Evolutionary conservation across 2,329 filamentous ascomycete species (phyloP), one percentile per base, ranked within the genome.

Genomic region (Penicillium sp.): DNA sequence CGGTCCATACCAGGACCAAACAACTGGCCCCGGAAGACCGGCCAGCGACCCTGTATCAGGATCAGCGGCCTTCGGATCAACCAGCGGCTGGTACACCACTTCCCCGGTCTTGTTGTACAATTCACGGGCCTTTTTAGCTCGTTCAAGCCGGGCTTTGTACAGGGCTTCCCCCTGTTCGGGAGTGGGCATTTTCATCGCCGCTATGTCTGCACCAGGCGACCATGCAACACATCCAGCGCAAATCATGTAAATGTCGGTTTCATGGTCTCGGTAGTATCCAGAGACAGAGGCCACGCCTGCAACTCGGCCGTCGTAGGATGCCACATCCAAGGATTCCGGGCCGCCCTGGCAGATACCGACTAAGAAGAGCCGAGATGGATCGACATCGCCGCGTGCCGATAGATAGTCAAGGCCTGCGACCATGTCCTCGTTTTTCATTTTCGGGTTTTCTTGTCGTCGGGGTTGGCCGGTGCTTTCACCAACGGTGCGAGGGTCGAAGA

Each of bases 401-500:
- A 60, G 52, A 33, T 60, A 60, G 47, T 60, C 55, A 25, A 60
- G 47, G 13, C 57, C 55, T 2, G 55, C 46, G 35, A 59, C 38
- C 23, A 49, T 51, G 30, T 59, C 56, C 28, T 59, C 57, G 33
- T 59, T 59, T 48, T 59, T 58, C 57, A 58, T 59, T 39, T 53
- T 53, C 4, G 57, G 57, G 16, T 59, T 60, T 42, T 60, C 57
- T 16, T 49, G 43, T 21, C 58, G 54, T 20, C 58, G 53, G 4
- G 58, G 58, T 35, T 50, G 35, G 15, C 58, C 58, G 11, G 58
- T 56, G 37, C 57, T 61, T 33, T 61, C 58, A 4, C 58, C 56
- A 10, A 61, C 58, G 2, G 57, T 61, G 28, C 58, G 56, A 4
- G 58, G 58, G 33, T 61, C 58, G 41, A 61, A 61, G 17, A 61